These are phyloP conservation scores for Coniochaeta ligniaria DNA, from an alignment of 2,329 filamentous ascomycete genomes.

Conservation along the genomic window DNA sequence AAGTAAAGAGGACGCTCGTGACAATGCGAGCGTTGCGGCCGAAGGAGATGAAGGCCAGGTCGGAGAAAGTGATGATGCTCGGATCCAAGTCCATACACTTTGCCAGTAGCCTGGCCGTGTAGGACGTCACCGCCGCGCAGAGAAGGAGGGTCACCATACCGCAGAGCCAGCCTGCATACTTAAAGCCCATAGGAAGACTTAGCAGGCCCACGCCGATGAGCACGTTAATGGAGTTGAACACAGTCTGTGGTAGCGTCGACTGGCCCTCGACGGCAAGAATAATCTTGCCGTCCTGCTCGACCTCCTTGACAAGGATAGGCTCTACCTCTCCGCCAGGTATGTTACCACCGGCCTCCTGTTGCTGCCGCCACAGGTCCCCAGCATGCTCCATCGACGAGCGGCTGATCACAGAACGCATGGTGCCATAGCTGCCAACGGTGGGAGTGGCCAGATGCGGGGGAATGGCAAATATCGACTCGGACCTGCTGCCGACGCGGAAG, in stretches of 20 bases:
- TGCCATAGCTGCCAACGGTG: slow-evolving; percentile 65
- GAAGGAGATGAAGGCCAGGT: slow-evolving; percentile 86
- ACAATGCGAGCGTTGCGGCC: slow-evolving; percentile 73
- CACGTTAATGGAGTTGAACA: slow-evolving; percentile 95
- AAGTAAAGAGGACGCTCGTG: slow-evolving; percentile 77
- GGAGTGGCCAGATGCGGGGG: slow-evolving; percentile 59
- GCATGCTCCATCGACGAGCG: slow-evolving; percentile 43
- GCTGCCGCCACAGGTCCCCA: slow-evolving; percentile 43
- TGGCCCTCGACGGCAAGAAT: slow-evolving; percentile 82
- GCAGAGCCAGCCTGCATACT: slow-evolving; percentile 81
- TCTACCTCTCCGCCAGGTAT: slow-evolving; percentile 53
- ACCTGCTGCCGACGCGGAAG: slow-evolving; percentile 23
- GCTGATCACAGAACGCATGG: slow-evolving; percentile 34
- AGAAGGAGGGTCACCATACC: slow-evolving; percentile 69
- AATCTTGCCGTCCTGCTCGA: slow-evolving; percentile 81
- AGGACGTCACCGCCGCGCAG: slow-evolving; percentile 69
- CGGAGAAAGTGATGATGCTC: slow-evolving; percentile 86
- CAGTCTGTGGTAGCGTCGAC: slow-evolving; percentile 90
- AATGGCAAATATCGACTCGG: slow-evolving; percentile 47
- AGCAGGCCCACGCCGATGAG: slow-evolving; percentile 85
- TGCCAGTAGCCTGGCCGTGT: slow-evolving; percentile 78
- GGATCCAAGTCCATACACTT: slow-evolving; percentile 84
- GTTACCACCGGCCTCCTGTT: slow-evolving; percentile 41
- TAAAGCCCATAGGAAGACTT: slow-evolving; percentile 80
- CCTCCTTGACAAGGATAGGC: slow-evolving; percentile 78